Base-by-base conservation (phyloP, 345 rosid species). In the Eucalyptus tenuipes region DNA sequence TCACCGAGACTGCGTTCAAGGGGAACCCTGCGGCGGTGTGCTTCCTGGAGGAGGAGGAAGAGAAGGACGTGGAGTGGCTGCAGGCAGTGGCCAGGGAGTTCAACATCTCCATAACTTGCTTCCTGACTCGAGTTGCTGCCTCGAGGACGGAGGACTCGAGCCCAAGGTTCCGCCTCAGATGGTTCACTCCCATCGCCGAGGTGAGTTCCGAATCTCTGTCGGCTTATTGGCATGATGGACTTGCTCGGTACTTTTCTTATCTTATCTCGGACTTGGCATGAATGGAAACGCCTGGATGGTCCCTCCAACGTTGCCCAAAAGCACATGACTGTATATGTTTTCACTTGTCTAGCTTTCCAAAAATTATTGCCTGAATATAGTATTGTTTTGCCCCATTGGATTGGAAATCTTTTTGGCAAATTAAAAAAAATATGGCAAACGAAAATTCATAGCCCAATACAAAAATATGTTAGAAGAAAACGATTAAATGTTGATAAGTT, bases 11-110 rank as follows among this genome's bases (percentile, higher is more conserved):
- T n/a, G n/a, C n/a, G n/a, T n/a, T n/a, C n/a, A n/a, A n/a, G n/a
- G n/a, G 99, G 9, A 97, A 95, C 89, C 99, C 98, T 20, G 97
- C 98, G 1, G 96, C 96, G 4, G 98, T 97, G 33, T 97, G 98
- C 89, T 91, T 96, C 88, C 88, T 97, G 88, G 95, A 93, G 33
- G 82, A 75, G n/a, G 95, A 95, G 16, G 66, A 27, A 59, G 96
- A 92, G 9, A 92, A 90, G 91, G 95, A 93, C 88, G 96, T 95
- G 27, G 81, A 89, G 25, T 97, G 98, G 98, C 80, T 97, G 82
- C 98, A 95, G 88, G 88, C 93, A 5, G 90, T 95, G 68, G 96
- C 95, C 17, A 42, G 90, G 8, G 96, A 96, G 93, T 96, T 95
- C 91, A 94, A 94, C 53, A 6, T 92, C 88, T 91, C 97, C 18